Conservation (phyloP, 345 rosid genomes). For the Arabidopsis suecica region DNA sequence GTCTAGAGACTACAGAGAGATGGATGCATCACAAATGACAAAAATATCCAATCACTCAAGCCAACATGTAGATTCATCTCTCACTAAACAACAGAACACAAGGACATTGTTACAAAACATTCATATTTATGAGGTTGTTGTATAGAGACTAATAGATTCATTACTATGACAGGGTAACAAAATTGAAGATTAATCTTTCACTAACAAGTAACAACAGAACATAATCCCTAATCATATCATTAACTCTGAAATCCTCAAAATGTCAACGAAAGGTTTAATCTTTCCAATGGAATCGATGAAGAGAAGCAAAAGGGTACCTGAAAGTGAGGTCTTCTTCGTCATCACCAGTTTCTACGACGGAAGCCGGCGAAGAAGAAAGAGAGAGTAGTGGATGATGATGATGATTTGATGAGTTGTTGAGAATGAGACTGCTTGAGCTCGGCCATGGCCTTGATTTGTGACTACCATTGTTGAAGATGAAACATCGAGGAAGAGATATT, state of each 20-base stretch:
- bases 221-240: neutral
- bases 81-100: neutral
- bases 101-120: neutral
- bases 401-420: conserved; percentile 41
- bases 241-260: neutral
- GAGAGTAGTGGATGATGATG: conserved; percentile 36
- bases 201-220: neutral
- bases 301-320: conserved; percentile 50
- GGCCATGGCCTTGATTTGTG: conserved; percentile 34
- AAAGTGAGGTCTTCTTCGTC: conserved; percentile 44
- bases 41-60: neutral
- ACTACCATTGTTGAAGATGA: conserved; percentile 32
- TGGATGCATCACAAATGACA: neutral
- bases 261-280: neutral
- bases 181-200: neutral
- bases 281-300: neutral
- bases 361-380: conserved; percentile 48
- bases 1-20: neutral
- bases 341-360: conserved; percentile 49
- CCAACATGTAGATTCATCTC: neutral
- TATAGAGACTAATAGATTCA: neutral
- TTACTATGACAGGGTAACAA: neutral
- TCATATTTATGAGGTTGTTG: neutral
- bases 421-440: conserved; percentile 33
- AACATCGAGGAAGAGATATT: conserved; percentile 43